phyloP scores from a whole-genome alignment of 257 asterid species.

The Paulownia fortunei region DNA sequence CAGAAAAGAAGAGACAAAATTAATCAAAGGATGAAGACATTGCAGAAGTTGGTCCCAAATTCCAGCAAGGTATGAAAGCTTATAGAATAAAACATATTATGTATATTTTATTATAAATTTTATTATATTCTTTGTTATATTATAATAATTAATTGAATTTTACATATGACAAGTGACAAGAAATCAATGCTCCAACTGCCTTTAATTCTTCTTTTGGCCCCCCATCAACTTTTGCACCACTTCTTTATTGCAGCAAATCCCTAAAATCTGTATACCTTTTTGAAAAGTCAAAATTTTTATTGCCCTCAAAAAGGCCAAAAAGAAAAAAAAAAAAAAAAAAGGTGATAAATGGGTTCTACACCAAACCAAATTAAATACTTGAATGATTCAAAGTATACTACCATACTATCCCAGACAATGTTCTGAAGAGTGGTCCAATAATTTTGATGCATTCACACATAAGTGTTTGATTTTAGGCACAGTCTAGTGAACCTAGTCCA shows the following conservation, averaged over 20 bases:
- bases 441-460: background rate
- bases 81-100: background rate
- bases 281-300: background rate
- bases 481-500: constrained; percentile 46
- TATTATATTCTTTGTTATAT: too few relatives aligned
- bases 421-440: constrained; percentile 41
- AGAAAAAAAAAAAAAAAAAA: too few relatives aligned
- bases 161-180: too few relatives aligned
- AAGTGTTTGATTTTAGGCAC: background rate
- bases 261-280: background rate
- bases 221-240: too few relatives aligned
- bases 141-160: too few relatives aligned
- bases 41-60: constrained; percentile 97
- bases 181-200: too few relatives aligned
- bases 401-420: constrained; percentile 13
- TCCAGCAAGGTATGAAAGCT: constrained; percentile 80
- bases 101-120: too few relatives aligned
- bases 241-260: too few relatives aligned
- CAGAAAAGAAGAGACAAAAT: constrained; percentile 96
- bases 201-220: too few relatives aligned
- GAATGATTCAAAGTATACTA: background rate
- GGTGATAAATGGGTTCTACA: background rate
- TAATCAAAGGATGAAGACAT: constrained; percentile 85
- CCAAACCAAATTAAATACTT: background rate
- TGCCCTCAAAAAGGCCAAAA: background rate